Base-by-base conservation (phyloP, 2,329 filamentous ascomycete genomes). In the Cladosporium oxysporum region DNA sequence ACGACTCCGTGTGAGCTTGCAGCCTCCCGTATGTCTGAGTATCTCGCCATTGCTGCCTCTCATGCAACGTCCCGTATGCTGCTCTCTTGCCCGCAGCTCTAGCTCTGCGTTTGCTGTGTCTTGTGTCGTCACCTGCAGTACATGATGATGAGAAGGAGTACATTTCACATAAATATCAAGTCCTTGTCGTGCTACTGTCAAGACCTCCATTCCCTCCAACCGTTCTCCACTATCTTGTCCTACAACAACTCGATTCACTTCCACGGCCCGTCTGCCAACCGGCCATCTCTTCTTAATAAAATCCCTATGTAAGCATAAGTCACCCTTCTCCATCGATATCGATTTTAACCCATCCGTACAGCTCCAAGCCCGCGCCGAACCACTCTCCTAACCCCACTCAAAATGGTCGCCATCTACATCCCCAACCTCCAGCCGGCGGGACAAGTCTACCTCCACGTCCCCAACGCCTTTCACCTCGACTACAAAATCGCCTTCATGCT, bases 371-470 rank as follows among this genome's bases (percentile, higher is more conserved):
- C 21, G 26, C 47, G 14, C 26, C 47, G 16, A 23, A 11, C 14
- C 47, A 50, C 26, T 8, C 47, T 3, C n/a, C 44, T 10, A 10
- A 21, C 10, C 5, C 18, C 44, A 16, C 7, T 21, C 53, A 57
- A 33, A 11, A 57, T 57, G 53, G 31, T 57, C 53, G 53, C 53
- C 53, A 57, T 57, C 53, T 57, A 57, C 53, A 11, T 57, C 29
- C 53, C 53, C 8, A 7, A 11, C 53, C 53, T 26, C 18, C 29
- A 35, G 29, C 5, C 50, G 3, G 11, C 26, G 5, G 23, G 3
- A 16, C 50, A 21, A 18, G 14, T 53, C 50, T 10, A 29, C 28
- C 21, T 18, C 7, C 12, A 10, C 50, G 11, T 53, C 28, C 47
- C 21, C 21, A 11, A 10, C 47, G 14, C 47, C 50, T 7, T n/a